Base-by-base conservation (phyloP, 2,329 filamentous ascomycete genomes). In the Hymenotorrendiella dingleyae region DNA sequence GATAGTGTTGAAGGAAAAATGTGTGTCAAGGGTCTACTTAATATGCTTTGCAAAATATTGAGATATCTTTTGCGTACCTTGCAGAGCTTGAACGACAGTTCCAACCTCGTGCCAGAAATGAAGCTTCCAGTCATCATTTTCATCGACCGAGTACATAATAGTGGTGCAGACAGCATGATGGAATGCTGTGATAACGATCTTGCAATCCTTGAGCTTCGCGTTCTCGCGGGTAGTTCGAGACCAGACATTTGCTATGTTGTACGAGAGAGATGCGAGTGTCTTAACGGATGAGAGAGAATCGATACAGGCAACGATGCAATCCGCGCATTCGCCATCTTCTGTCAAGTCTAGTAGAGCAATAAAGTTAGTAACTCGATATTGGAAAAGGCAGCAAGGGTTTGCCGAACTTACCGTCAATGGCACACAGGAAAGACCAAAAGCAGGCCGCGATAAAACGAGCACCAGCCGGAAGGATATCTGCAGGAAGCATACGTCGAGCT, bases 81-180 rank as follows among this genome's bases (percentile, higher is more conserved):
- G 38, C 12, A 40, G 29, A 7, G 38, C 38, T 11, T 22, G 28
- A 16, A 40, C 38, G 12, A 40, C 38, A 9, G 22, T 26, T 2
- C 28, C 38, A 5, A 40, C 38, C 34, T 40, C 38, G 17, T 33
- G 29, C 38, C 38, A 40, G 38, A 40, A 40, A 16, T 40, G 19
- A 17, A 40, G 38, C 21, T 40, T 40, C 38, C 38, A 40, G 9
- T 22, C 20, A 17, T 40, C 38, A 8, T 40, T 40, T 29, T 40
- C 28, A 12, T 34, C 22, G 10, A n/a, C 12, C 7, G 38, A 29
- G 17, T 23, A 27, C 21, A 40, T 27, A 22, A 17, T 22, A 6
- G 29, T 40, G 11, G 28, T 23, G n/a, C 5, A 32, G n/a, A 40
- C 28, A 9, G 38, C 38, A 8, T 40, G 29, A 12, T 40, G 38